Conservation (phyloP, 352 stramenopile species). For the Phytophthora cactorum region DNA sequence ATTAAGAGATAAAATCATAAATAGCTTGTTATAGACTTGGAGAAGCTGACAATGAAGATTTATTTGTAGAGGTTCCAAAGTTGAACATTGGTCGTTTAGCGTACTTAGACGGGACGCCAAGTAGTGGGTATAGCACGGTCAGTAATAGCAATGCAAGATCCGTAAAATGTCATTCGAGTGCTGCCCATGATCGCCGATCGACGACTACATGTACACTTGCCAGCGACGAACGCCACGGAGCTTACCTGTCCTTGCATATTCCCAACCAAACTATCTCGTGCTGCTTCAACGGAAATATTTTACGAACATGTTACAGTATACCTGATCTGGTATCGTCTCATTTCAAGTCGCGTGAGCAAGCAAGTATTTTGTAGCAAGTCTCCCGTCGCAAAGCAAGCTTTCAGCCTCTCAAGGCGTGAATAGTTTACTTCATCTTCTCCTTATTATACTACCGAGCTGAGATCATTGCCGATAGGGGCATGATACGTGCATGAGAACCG, state of each 20-base stretch:
- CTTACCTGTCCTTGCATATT: too few species aligned
- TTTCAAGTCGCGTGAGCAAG: neutral
- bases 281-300: too few species aligned
- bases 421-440: neutral
- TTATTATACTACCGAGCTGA: neutral
- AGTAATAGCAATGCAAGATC: neutral
- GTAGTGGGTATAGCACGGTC: neutral
- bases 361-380: neutral
- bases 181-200: too few species aligned
- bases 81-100: neutral
- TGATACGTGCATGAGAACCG: too few species aligned
- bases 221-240: neutral
- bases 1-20: neutral
- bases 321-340: neutral
- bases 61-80: neutral
- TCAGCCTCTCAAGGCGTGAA: neutral
- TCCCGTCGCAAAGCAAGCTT: neutral
- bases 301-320: neutral
- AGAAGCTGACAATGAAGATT: neutral
- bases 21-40: neutral
- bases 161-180: neutral
- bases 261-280: too few species aligned
- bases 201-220: neutral
- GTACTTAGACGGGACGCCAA: neutral
- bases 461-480: neutral